Conservation (phyloP, 257 asterid species). For the Gentiana dahurica region DNA sequence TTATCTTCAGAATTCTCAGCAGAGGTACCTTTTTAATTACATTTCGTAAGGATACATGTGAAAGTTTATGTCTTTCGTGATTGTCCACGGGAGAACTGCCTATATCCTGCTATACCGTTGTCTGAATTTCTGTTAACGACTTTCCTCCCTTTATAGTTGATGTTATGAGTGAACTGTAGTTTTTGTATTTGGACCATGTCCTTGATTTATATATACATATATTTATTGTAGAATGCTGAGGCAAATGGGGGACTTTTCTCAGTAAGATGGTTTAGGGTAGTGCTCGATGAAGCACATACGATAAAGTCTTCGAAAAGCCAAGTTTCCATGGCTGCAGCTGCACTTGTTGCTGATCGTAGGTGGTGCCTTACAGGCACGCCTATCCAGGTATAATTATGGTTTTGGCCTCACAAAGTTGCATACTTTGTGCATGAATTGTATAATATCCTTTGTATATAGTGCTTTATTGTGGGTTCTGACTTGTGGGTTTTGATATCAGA, state of each 20-base stretch:
- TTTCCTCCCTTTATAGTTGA: background rate
- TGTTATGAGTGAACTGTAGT: background rate
- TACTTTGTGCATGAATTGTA: background rate
- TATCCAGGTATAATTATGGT: conserved; percentile 54
- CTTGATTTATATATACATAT: background rate
- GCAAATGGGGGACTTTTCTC: conserved; percentile 72
- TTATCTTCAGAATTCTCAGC: conserved; percentile 77
- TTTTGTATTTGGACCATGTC: background rate
- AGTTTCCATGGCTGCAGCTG: conserved; percentile 80
- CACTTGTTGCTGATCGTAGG: conserved; percentile 76
- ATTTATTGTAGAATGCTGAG: conserved; percentile 49
- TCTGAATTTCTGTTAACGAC: background rate
- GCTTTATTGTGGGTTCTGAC: conserved; percentile 11
- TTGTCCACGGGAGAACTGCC: background rate
- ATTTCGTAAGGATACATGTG: too few species aligned
- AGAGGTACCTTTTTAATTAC: conserved; percentile 41
- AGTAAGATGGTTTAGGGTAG: conserved; percentile 85
- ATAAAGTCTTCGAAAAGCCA: conserved; percentile 95
- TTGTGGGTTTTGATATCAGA: conserved; percentile 37
- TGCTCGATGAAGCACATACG: conserved; percentile 96
- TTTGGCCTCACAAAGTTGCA: conserved; percentile 1
- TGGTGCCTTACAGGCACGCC: conserved; percentile 99
- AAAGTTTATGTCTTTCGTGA: too few species aligned
- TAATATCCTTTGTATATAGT: background rate
- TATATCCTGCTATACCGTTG: too few species aligned